Base-by-base conservation (phyloP, 192 early-diverging fungal genomes). In the Podila verticillata region DNA sequence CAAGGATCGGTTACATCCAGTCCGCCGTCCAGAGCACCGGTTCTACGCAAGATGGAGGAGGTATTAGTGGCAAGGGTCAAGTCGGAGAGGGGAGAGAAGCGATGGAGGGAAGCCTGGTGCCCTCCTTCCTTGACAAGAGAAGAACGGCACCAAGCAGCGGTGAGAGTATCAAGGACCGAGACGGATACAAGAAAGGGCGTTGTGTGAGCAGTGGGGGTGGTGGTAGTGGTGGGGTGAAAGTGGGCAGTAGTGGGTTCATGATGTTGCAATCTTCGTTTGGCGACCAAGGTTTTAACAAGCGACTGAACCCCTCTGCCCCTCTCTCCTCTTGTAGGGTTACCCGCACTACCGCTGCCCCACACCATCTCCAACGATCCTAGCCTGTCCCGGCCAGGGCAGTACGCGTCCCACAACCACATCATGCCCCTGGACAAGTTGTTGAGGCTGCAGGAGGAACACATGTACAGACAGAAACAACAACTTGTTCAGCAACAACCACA, bases 391-490 rank as follows among this genome's bases (percentile, higher is more conserved):
- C 77, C 77, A 17, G 77, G 77, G 17, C 70, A 68, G 30, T 80
- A 80, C 31, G 77, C 77, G n/a, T 72, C 77, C 28, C 77, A 80
- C 32, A 72, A 80, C 29, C 77, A 72, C 22, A 80, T 80, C 22
- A 39, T 72, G 66, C 77, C 77, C 15, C 34, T 80, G 24, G 48
- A 80, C 8, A 19, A 65, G 56, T 32, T 80, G 34, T 22, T 80
- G 9, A 61, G 67, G 20, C 31, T 72, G 19, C 54, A 72, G 36
- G 77, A 80, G 31, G 65, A 68, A 32, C 70, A 35, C 29, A 34
- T 48, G 58, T 57, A 48, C 5, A 12, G 31, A 24, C 66, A 48
- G 4, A 58, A 57, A 9, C 51, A 54, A 6, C 51, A 54, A 19
- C 51, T 24, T 2, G n/a, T 26, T 24, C 51, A 26, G 7, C 51